phyloP scores from a whole-genome alignment of 768 basidiomycete genomes.

The Tylopilus plumbeoviolaceoides region DNA sequence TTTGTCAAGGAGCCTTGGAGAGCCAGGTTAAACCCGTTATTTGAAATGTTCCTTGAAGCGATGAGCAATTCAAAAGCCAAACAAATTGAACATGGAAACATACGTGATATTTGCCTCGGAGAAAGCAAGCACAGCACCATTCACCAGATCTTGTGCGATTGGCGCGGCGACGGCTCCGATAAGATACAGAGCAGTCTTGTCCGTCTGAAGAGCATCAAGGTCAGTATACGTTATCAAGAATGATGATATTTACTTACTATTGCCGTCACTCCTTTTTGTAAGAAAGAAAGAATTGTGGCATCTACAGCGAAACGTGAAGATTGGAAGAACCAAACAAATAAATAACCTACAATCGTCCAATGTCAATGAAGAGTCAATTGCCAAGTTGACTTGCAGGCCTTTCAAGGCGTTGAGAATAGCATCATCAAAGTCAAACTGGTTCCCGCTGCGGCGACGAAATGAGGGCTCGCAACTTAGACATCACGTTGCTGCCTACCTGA shows the following conservation, averaged over 20 bases:
- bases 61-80: slow-evolving; percentile 42
- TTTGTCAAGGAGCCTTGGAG: slow-evolving; percentile 59
- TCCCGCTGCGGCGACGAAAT: slow-evolving; percentile 40
- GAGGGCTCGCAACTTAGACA: not conserved
- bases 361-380: slow-evolving; percentile 48
- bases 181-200: slow-evolving; percentile 58
- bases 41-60: slow-evolving; percentile 48
- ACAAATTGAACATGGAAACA: slow-evolving; percentile 16
- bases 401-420: slow-evolving; percentile 63
- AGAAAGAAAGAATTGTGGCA: slow-evolving; percentile 52
- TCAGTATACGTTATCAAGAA: slow-evolving; percentile 3
- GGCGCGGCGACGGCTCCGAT: slow-evolving; percentile 71
- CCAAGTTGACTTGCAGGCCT: slow-evolving; percentile 55
- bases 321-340: not conserved
- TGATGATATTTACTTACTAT: slow-evolving; percentile 34
- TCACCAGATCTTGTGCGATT: slow-evolving; percentile 60
- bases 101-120: slow-evolving; percentile 56
- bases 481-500: slow-evolving; percentile 39
- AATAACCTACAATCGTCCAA: slow-evolving; percentile 60
- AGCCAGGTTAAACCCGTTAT: slow-evolving; percentile 60
- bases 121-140: slow-evolving; percentile 51
- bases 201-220: slow-evolving; percentile 39
- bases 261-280: slow-evolving; percentile 52
- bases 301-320: slow-evolving; percentile 34
- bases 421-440: slow-evolving; percentile 56